phyloP scores from a whole-genome alignment of 2,329 filamentous ascomycete species.

The Paraconiothyrium sp. region DNA sequence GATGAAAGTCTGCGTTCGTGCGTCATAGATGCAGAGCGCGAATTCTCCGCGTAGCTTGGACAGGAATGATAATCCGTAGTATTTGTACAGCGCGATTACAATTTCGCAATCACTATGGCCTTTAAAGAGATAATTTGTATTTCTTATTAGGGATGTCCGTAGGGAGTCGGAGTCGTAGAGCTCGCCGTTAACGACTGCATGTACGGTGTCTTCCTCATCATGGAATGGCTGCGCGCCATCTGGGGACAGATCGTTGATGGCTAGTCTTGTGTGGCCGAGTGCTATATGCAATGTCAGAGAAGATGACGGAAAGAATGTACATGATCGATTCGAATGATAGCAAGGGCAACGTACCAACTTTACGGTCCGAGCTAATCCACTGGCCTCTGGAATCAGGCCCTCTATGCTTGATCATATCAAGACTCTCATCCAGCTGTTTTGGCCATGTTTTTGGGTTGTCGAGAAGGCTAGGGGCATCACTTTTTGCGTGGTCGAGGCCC shows the following conservation, averaged over 20 bases:
- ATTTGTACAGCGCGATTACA: constrained; percentile 59
- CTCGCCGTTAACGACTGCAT: constrained; percentile 68
- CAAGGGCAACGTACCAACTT: neutral
- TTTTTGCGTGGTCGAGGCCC: no score
- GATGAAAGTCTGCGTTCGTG: constrained; percentile 51
- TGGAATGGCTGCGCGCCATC: constrained; percentile 35
- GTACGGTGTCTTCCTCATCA: constrained; percentile 44
- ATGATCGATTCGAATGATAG: neutral
- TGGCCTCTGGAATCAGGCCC: constrained; percentile 2
- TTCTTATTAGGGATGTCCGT: constrained; percentile 45
- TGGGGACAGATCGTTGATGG: constrained; percentile 34
- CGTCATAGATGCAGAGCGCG: constrained; percentile 62
- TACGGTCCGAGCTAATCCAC: neutral
- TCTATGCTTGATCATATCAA: neutral
- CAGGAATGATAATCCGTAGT: constrained; percentile 55
- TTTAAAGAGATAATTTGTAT: constrained; percentile 54
- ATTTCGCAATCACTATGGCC: constrained; percentile 62
- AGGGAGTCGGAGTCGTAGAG: constrained; percentile 64
- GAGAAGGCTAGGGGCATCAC: neutral
- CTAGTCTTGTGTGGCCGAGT: constrained; percentile 33
- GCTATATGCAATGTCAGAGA: constrained; percentile 6
- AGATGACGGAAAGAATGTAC: neutral
- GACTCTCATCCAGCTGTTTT: neutral
- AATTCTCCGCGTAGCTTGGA: constrained; percentile 64
- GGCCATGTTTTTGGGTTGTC: neutral